Base-by-base conservation (phyloP, 768 basidiomycete genomes). In the Floccularia luteovirens region DNA sequence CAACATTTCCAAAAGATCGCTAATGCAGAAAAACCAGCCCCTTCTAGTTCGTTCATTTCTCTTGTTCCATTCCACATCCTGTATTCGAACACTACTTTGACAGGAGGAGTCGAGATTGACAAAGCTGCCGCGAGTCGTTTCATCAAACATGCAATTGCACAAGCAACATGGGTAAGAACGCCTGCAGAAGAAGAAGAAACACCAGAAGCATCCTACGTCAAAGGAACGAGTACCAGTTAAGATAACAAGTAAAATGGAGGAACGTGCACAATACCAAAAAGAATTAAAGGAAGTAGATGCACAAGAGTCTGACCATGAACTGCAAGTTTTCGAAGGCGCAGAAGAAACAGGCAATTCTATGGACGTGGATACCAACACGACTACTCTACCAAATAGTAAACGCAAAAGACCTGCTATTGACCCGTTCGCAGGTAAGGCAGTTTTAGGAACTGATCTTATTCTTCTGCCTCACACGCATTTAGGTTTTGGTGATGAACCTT, bases 1-100 rank as follows among this genome's bases (percentile, higher is more conserved):
- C 68, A 77, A 45, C 91, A 92, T 59, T 91, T 91, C 62, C 77
- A 78, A 45, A 92, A 91, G 54, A 83, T 91, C 39, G 72, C 78
- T 44, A 65, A 70, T 16, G 83, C 87, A 3, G 86, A 91, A 58
- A 77, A 79, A 39, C 74, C n/a, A n/a, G n/a, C 79, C 7, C 69
- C 70, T 14, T 62, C 70, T 54, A 72, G 81, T 79, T 41, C 47
- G 75, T 60, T 12, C 7, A 16, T 36, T 39, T 30, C 36, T 41
- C 24, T 36, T 14, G 31, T 42, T 27, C 28, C 22, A 40, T 43
- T 17, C 27, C 24, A 6, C 38, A 39, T 33, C 23, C 34, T 20
- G 14, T 30, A 10, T 10, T 10, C 27, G 27, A 8, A 30, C 27
- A 14, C 31, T 17, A 30, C 24, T 31, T 35, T 17, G 22, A 34